Evolutionary conservation across 768 basidiomycete genomes (phyloP).

Genomic region (Auriscalpium orientale): DNA sequence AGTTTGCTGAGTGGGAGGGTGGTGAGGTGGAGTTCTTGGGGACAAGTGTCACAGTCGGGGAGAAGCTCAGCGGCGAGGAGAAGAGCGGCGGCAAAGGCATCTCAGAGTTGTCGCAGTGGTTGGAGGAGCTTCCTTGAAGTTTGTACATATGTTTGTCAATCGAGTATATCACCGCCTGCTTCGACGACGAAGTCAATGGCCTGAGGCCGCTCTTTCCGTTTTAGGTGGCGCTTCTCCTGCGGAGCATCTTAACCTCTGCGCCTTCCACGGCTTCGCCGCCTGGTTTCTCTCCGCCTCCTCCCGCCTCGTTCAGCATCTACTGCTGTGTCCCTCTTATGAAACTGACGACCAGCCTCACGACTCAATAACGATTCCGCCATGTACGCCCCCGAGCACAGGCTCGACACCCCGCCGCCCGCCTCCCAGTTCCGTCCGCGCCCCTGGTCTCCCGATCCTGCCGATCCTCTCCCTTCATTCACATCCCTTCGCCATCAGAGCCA

Average conservation of each 20-base stretch:
- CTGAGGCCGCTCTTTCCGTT: too few relatives aligned
- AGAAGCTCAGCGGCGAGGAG: slow-evolving; percentile 21
- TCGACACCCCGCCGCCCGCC: slow-evolving; percentile 43
- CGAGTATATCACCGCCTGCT: neutral
- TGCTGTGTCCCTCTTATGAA: too few relatives aligned
- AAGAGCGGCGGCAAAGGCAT: slow-evolving; percentile 22
- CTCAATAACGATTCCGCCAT: slow-evolving; percentile 17
- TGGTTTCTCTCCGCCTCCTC: too few relatives aligned
- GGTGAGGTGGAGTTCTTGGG: slow-evolving; percentile 67
- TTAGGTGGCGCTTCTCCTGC: too few relatives aligned
- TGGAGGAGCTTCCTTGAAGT: neutral
- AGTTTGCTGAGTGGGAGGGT: slow-evolving; percentile 78
- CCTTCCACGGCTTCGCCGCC: too few relatives aligned
- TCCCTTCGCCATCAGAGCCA: slow-evolving; percentile 15
- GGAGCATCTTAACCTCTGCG: too few relatives aligned
- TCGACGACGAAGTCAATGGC: neutral
- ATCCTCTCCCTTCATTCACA: slow-evolving; percentile 31
- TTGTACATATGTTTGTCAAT: neutral
- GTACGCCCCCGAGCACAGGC: slow-evolving; percentile 32
- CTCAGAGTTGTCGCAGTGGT: slow-evolving; percentile 1
- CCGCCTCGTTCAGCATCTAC: too few relatives aligned
- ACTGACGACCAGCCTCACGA: too few relatives aligned
- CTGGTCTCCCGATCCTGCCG: slow-evolving; percentile 57
- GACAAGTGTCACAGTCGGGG: slow-evolving; percentile 39
- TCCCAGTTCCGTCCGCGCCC: slow-evolving; percentile 49